These are phyloP conservation scores for Castanea crenata DNA, from an alignment of 306 rosid species.

Conservation along the genomic window DNA sequence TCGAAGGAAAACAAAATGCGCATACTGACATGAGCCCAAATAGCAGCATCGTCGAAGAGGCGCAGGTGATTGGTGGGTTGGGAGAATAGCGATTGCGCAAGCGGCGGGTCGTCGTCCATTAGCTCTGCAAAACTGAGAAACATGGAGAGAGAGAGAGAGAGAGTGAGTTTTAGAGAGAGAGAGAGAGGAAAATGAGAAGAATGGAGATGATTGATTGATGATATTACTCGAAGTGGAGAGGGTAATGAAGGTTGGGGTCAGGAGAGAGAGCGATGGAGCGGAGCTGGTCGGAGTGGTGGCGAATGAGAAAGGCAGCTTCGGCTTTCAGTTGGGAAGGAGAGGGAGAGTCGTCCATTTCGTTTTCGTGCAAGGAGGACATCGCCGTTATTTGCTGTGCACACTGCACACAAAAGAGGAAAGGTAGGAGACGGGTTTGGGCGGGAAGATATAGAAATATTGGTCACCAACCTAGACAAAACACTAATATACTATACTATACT, in stretches of 20 bases:
- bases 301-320: conserved; percentile 54
- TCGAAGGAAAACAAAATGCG: background rate
- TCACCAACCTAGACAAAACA: no score
- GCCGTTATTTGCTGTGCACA: background rate
- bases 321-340: conserved; percentile 27
- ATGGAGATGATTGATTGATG: no score
- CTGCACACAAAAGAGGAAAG: background rate
- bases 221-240: conserved; percentile 61
- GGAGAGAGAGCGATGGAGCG: conserved; percentile 56
- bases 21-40: conserved; percentile 63
- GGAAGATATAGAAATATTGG: background rate
- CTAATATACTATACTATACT: no score
- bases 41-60: conserved; percentile 78
- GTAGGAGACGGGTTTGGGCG: background rate
- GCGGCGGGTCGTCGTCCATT: conserved; percentile 57
- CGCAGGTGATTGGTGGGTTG: conserved; percentile 58
- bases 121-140: conserved; percentile 66
- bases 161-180: background rate
- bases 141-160: no score
- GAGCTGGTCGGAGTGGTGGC: conserved; percentile 52
- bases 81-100: conserved; percentile 57
- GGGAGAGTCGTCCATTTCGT: conserved; percentile 22
- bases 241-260: conserved; percentile 66
- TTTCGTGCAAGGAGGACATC: conserved; percentile 8
- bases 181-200: background rate